Percentiles rank a stretch among this genome's conserved stretches.
Evolutionary conservation across 345 rosid species (phyloP).

Genomic region (Populus euphratica): DNA sequence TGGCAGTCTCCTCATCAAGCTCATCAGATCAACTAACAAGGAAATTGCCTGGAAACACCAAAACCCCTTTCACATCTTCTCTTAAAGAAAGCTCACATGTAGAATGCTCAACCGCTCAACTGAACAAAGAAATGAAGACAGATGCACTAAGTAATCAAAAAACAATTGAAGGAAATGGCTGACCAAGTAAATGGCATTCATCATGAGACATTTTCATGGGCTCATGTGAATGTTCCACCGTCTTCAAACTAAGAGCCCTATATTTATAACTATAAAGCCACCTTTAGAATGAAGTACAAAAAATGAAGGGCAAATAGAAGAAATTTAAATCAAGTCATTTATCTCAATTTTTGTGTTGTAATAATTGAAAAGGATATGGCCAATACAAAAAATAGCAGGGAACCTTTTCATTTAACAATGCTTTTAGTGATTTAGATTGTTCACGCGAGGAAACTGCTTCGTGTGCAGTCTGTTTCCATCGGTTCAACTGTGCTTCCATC

Average conservation of each 20-base stretch:
- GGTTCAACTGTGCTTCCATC: conserved; percentile 89
- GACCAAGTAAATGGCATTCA: background rate
- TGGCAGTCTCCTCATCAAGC: too few relatives aligned
- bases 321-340: background rate
- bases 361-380: background rate
- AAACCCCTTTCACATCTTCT: background rate
- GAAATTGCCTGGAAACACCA: background rate
- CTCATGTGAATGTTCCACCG: background rate
- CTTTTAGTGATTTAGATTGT: conserved; percentile 56
- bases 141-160: background rate
- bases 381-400: background rate
- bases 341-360: background rate
- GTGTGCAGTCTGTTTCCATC: conserved; percentile 82
- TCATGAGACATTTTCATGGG: background rate
- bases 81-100: background rate
- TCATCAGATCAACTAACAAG: too few relatives aligned
- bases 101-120: background rate
- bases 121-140: background rate
- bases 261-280: background rate
- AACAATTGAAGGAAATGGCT: background rate
- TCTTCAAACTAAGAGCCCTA: background rate
- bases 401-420: conserved; percentile 68
- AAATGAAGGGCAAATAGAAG: background rate
- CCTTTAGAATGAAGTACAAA: background rate
- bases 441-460: conserved; percentile 70